Percentiles rank a stretch among this genome's conserved stretches.
Conservation (phyloP, 1,139 yeast genomes). For the Kodamaea fungicola region DNA sequence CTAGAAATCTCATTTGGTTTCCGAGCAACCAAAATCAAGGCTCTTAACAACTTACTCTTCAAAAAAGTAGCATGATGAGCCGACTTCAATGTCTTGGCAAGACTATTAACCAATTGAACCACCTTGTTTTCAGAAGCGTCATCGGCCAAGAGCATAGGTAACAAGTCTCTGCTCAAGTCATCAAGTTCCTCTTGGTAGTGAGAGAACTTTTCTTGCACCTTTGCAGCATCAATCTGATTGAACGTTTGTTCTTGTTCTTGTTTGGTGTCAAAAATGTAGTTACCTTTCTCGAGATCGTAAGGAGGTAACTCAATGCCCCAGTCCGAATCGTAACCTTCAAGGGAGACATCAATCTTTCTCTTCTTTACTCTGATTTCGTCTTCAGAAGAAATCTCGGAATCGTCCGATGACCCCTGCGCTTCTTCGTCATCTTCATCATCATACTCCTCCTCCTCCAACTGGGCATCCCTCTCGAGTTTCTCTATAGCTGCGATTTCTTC, state of each 20-base stretch:
- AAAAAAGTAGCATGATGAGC: slow-evolving; percentile 29
- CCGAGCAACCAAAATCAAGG: slow-evolving; percentile 30
- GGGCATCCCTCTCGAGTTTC: slow-evolving; percentile 17
- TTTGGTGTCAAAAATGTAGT: slow-evolving; percentile 34
- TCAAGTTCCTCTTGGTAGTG: slow-evolving; percentile 18
- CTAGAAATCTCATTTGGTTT: slow-evolving; percentile 11
- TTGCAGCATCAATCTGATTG: slow-evolving; percentile 8
- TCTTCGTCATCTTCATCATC: slow-evolving; percentile 15
- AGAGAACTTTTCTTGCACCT: slow-evolving; percentile 18
- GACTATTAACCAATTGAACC: slow-evolving; percentile 15
- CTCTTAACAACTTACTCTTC: slow-evolving; percentile 32
- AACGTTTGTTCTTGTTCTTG: slow-evolving; percentile 27
- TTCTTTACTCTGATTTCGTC: slow-evolving; percentile 5
- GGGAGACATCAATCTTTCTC: slow-evolving; percentile 4
- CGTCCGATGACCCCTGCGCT: slow-evolving; percentile 8
- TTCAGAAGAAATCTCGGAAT: slow-evolving; percentile 10
- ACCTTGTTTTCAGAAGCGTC: slow-evolving; percentile 10
- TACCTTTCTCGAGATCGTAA: slow-evolving; percentile 23
- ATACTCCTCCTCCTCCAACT: slow-evolving; percentile 13
- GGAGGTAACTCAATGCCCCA: slow-evolving; percentile 38
- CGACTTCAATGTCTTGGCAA: slow-evolving; percentile 16
- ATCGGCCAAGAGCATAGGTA: slow-evolving; percentile 15
- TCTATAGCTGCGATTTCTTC: slow-evolving; percentile 10
- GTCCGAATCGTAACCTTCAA: slow-evolving; percentile 35
- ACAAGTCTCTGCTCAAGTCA: slow-evolving; percentile 17